Percentiles rank a stretch among this genome's conserved stretches.
Evolutionary conservation across 306 rosid genomes (phyloP).

Genomic region (Fagus crenata): DNA sequence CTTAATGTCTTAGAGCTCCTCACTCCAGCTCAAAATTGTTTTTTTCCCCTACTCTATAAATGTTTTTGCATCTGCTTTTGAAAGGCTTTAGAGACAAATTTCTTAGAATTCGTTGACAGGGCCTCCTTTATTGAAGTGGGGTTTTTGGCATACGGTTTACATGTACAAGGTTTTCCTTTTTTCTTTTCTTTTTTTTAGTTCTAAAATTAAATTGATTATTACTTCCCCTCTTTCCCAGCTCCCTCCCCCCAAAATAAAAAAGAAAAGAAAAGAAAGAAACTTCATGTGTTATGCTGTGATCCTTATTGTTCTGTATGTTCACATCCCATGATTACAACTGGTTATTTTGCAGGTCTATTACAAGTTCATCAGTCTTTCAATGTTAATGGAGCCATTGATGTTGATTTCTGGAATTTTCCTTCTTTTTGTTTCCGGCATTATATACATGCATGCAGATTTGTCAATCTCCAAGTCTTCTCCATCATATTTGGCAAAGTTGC

Average conservation of each 20-base stretch:
- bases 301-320: conserved; percentile 11
- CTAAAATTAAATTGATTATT: not conserved
- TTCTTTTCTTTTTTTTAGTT: too few species aligned
- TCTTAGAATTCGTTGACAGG: too few species aligned
- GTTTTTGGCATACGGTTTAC: too few species aligned
- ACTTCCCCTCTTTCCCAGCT: too few species aligned
- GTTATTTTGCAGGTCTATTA: conserved; percentile 77
- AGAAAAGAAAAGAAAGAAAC: conserved; percentile 6
- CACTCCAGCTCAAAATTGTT: too few species aligned
- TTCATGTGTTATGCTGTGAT: not conserved
- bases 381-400: conserved; percentile 91
- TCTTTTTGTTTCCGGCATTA: conserved; percentile 71
- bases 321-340: conserved; percentile 10
- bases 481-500: conserved; percentile 83
- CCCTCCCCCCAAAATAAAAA: not conserved
- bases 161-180: too few species aligned
- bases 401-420: conserved; percentile 81
- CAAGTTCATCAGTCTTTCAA: conserved; percentile 80
- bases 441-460: conserved; percentile 77
- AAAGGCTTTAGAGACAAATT: too few species aligned
- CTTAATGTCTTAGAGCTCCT: too few species aligned
- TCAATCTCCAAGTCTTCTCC: conserved; percentile 94
- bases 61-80: too few species aligned
- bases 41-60: too few species aligned
- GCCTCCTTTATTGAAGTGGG: too few species aligned